phyloP scores from a whole-genome alignment of 2,329 filamentous ascomycete species.

The Colletotrichum costaricense region DNA sequence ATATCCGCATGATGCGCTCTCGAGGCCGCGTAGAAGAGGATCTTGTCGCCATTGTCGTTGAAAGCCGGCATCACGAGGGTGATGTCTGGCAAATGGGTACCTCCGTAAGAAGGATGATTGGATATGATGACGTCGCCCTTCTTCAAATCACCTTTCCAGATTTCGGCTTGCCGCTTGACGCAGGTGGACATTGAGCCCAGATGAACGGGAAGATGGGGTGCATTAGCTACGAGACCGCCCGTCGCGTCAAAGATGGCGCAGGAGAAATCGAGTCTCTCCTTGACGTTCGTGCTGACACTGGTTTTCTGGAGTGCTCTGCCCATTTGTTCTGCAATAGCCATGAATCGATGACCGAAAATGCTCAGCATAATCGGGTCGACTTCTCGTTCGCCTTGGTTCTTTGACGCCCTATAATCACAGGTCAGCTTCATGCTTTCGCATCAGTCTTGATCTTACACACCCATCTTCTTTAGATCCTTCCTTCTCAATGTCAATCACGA shows the following conservation, averaged over 20 bases:
- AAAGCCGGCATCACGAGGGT: slow-evolving; percentile 86
- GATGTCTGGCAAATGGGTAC: slow-evolving; percentile 85
- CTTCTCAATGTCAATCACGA: slow-evolving; percentile 85
- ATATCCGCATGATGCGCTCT: slow-evolving; percentile 89
- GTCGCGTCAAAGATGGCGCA: slow-evolving; percentile 83
- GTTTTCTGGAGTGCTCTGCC: slow-evolving; percentile 83
- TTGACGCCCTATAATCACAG: background rate
- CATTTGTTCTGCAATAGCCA: slow-evolving; percentile 90
- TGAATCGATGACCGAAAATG: slow-evolving; percentile 86
- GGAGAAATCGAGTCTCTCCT: slow-evolving; percentile 85
- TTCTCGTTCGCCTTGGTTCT: slow-evolving; percentile 44
- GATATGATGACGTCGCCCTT: slow-evolving; percentile 85
- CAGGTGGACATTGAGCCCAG: slow-evolving; percentile 87
- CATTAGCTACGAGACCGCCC: slow-evolving; percentile 81
- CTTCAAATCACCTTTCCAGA: slow-evolving; percentile 82
- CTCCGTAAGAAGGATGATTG: slow-evolving; percentile 86
- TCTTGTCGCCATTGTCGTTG: slow-evolving; percentile 70
- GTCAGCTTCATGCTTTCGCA: too few relatives aligned
- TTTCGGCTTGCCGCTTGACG: slow-evolving; percentile 80
- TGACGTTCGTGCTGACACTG: slow-evolving; percentile 83
- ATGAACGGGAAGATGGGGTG: slow-evolving; percentile 84
- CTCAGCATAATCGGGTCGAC: slow-evolving; percentile 80
- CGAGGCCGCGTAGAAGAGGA: slow-evolving; percentile 85
- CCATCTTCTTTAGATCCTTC: slow-evolving; percentile 48
- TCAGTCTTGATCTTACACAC: slow-evolving; percentile 27